Conservation (phyloP, 2,329 filamentous ascomycete genomes). For the Coniochaeta sp. region DNA sequence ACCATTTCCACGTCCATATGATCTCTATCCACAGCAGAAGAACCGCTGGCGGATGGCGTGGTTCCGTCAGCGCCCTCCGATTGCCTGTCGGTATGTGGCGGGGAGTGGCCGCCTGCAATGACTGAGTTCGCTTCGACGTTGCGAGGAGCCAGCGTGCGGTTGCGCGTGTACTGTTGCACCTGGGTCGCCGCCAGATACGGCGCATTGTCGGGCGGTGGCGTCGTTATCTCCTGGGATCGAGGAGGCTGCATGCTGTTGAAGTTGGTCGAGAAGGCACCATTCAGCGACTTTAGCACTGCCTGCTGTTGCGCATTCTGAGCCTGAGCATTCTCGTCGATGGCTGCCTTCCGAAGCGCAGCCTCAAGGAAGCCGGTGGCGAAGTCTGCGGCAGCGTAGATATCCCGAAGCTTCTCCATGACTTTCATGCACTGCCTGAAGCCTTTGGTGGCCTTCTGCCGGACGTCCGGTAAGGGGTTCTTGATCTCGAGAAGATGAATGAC, state of each 20-base stretch:
- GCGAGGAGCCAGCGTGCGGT: slow-evolving; percentile 26
- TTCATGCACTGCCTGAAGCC: slow-evolving; percentile 94
- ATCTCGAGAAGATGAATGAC: slow-evolving; percentile 90
- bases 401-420: slow-evolving; percentile 81
- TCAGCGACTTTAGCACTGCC: too few relatives aligned
- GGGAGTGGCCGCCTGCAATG: slow-evolving; percentile 28
- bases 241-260: slow-evolving; percentile 15
- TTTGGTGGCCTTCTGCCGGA: slow-evolving; percentile 63
- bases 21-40: too few relatives aligned
- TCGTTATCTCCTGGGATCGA: slow-evolving; percentile 27
- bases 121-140: slow-evolving; percentile 15
- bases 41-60: slow-evolving; percentile 38
- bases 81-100: slow-evolving; percentile 36
- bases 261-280: slow-evolving; percentile 15
- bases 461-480: slow-evolving; percentile 68
- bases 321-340: slow-evolving; percentile 61
- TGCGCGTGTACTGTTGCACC: slow-evolving; percentile 10
- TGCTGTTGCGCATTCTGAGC: too few relatives aligned
- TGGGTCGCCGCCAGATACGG: slow-evolving; percentile 20
- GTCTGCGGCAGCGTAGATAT: slow-evolving; percentile 87
- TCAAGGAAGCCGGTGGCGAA: slow-evolving; percentile 95
- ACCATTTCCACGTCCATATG: slow-evolving; percentile 37
- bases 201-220: slow-evolving; percentile 46
- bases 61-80: slow-evolving; percentile 30
- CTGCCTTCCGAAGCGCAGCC: slow-evolving; percentile 79